Conservation (phyloP, 257 asterid species). For the Solanum gracilifrons region DNA sequence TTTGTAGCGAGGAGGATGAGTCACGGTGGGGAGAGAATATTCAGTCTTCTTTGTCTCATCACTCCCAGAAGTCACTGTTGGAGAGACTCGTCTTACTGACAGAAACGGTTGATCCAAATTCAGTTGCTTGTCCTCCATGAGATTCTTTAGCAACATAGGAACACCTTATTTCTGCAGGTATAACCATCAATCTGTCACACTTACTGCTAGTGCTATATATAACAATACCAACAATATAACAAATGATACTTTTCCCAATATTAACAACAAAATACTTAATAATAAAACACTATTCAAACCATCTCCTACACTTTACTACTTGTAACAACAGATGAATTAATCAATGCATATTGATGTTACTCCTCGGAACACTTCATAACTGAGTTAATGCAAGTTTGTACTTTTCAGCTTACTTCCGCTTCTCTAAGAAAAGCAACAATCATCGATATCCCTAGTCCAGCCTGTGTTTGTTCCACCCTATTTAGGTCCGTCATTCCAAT, state of each 20-base stretch:
- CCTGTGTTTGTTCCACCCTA: background rate
- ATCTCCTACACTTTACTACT: background rate
- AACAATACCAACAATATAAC: background rate
- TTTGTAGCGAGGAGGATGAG: slow-evolving; percentile 31
- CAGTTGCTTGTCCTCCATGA: slow-evolving; percentile 46
- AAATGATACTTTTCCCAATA: background rate
- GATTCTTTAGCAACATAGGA: slow-evolving; percentile 19
- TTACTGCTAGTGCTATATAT: background rate
- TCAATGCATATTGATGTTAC: background rate
- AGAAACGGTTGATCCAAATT: slow-evolving; percentile 37
- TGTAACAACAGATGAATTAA: background rate
- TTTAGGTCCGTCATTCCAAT: background rate
- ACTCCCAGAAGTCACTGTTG: slow-evolving; percentile 12
- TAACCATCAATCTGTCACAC: background rate
- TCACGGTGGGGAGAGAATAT: background rate
- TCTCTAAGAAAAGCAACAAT: background rate
- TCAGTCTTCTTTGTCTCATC: slow-evolving; percentile 11
- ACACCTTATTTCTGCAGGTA: slow-evolving; percentile 10
- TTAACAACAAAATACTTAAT: background rate
- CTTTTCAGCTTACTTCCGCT: background rate
- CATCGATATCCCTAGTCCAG: background rate
- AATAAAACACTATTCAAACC: background rate
- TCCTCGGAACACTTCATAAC: background rate
- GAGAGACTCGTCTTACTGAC: slow-evolving; percentile 32
- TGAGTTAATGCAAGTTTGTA: background rate